Percentiles rank a stretch among this genome's conserved stretches.
Conservation (phyloP, 148 eudicot species). For the Fagopyrum homotropicum region DNA sequence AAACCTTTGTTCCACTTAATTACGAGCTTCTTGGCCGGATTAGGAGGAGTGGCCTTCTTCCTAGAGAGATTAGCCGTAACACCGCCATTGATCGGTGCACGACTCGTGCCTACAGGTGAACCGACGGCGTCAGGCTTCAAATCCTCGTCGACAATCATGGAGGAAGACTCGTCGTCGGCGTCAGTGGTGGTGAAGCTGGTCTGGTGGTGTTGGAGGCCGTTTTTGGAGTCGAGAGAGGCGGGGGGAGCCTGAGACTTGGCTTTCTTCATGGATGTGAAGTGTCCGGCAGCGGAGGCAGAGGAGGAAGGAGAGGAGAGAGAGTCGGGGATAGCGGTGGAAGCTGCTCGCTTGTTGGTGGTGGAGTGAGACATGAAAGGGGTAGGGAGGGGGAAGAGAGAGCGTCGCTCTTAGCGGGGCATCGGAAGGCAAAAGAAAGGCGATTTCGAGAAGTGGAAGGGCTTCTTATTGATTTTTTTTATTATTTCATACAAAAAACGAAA, state of each 20-base stretch:
- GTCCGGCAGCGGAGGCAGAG: conserved; percentile 11
- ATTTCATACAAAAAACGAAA: no score
- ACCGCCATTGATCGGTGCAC: conserved; percentile 23
- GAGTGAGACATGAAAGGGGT: conserved; percentile 17
- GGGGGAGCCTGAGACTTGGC: conserved; percentile 50
- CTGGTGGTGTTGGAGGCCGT: conserved; percentile 25
- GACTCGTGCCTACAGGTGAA: not conserved
- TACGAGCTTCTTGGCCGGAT: conserved; percentile 80
- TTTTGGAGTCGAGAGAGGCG: conserved; percentile 31
- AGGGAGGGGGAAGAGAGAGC: not conserved
- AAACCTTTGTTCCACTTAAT: conserved; percentile 84
- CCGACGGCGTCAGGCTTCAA: conserved; percentile 20
- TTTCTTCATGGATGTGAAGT: conserved; percentile 47
- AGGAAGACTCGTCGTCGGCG: conserved; percentile 17
- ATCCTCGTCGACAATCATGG: conserved; percentile 42
- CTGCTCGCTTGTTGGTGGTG: conserved; percentile 15
- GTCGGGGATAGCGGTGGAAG: conserved; percentile 18
- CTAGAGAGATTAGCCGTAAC: conserved; percentile 64
- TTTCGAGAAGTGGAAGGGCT: not conserved
- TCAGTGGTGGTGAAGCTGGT: conserved; percentile 17
- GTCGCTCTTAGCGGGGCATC: not conserved
- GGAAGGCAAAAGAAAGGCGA: no score
- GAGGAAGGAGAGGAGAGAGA: conserved; percentile 19
- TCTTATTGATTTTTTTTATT: no score
- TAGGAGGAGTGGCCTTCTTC: conserved; percentile 88